phyloP scores from a whole-genome alignment of 345 rosid species.

The Ailanthus altissimus region DNA sequence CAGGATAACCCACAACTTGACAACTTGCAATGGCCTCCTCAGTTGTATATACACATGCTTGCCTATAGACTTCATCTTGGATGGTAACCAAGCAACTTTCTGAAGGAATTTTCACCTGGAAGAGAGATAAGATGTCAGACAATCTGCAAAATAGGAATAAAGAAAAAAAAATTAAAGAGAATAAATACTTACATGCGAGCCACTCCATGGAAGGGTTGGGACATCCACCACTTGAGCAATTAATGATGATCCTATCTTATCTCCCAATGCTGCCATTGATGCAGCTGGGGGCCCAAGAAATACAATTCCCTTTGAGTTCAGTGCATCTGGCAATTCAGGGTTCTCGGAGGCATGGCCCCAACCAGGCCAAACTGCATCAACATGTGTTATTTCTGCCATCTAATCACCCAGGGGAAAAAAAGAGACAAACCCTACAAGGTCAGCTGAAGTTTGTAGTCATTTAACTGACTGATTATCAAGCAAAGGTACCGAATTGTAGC shows the following conservation, averaged over 20 bases:
- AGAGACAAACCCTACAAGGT: neutral
- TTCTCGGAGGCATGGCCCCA: constrained; percentile 99
- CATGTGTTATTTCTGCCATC: constrained; percentile 98
- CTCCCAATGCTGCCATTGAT: constrained; percentile 98
- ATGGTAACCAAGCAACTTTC: constrained; percentile 77
- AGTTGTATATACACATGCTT: constrained; percentile 96
- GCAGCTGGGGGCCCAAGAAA: constrained; percentile 94
- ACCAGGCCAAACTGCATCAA: constrained; percentile 99
- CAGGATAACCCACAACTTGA: constrained; percentile 98
- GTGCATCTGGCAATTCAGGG: constrained; percentile 95
- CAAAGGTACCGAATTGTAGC: neutral
- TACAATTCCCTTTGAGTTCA: constrained; percentile 74
- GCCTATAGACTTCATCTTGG: constrained; percentile 83
- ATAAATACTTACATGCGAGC: constrained; percentile 71
- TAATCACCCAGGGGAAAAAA: constrained; percentile 34
- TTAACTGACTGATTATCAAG: neutral
- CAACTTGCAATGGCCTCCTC: constrained; percentile 99
- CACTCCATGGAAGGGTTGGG: constrained; percentile 99
- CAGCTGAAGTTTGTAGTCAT: neutral
- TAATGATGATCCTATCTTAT: constrained; percentile 97
- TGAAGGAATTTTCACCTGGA: constrained; percentile 81
- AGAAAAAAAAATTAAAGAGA: neutral
- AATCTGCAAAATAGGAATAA: constrained; percentile 4
- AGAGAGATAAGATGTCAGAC: constrained; percentile 26
- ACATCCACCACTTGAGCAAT: constrained; percentile 99